These are phyloP conservation scores for Aspergillus neotritici DNA, from an alignment of 2,329 filamentous ascomycete genomes.

Conservation along the genomic window DNA sequence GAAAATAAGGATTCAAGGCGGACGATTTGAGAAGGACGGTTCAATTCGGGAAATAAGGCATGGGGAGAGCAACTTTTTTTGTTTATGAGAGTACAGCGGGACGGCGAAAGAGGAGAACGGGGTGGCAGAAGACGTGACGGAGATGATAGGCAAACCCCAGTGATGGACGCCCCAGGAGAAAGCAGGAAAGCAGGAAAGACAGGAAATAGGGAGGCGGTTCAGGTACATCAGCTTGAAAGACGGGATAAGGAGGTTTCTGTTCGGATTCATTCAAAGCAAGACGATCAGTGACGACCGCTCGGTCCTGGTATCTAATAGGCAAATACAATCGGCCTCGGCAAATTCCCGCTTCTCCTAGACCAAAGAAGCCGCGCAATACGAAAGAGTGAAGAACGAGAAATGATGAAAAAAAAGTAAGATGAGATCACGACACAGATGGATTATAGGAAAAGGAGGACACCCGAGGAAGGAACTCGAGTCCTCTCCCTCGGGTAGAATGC, in stretches of 20 bases:
- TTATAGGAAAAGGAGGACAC: slow-evolving; percentile 9
- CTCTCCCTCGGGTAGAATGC: too few species aligned
- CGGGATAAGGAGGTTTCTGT: slow-evolving; percentile 9
- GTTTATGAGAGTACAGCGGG: too few species aligned
- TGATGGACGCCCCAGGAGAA: not conserved
- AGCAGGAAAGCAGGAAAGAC: not conserved
- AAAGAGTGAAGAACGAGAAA: slow-evolving; percentile 12
- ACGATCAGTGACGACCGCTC: slow-evolving; percentile 13
- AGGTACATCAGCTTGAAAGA: slow-evolving; percentile 7
- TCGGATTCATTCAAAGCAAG: slow-evolving; percentile 17
- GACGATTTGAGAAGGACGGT: too few species aligned
- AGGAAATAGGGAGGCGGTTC: not conserved
- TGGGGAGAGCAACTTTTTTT: too few species aligned
- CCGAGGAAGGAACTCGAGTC: not conserved
- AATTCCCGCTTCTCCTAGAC: slow-evolving; percentile 22
- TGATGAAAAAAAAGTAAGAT: slow-evolving; percentile 16
- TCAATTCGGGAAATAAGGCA: too few species aligned
- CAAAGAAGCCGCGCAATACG: slow-evolving; percentile 18
- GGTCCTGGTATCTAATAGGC: slow-evolving; percentile 22
- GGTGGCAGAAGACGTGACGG: too few species aligned
- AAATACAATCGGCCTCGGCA: slow-evolving; percentile 20
- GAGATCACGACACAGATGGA: slow-evolving; percentile 13
- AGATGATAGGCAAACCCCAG: too few species aligned
- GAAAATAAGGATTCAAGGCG: too few species aligned
- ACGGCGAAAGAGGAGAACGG: too few species aligned